Evolutionary conservation across 805 yeast genomes (phyloP), one percentile per base, ranked within the genome.

Genomic region (Yamadazyma philogaea): DNA sequence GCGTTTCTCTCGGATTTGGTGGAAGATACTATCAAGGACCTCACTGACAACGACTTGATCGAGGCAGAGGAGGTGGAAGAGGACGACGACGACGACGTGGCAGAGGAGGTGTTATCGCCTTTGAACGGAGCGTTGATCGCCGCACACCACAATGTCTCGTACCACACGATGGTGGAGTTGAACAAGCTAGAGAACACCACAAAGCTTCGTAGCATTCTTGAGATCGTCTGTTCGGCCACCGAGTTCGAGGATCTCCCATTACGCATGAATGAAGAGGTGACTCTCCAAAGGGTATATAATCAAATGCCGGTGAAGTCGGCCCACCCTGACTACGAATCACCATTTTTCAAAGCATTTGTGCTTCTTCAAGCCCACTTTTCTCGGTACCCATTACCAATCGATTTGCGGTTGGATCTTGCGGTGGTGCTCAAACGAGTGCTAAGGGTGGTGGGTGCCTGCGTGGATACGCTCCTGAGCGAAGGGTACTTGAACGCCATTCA

Each of bases 1-100:
- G 90, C 84, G 41, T 87, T 74, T 59, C 64, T 93, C 32, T 89
- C 97, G 0, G 96, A 89, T 36, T 57, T 88, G 10, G 84, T 91
- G 10, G 98, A 93, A 56, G 66, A 64, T 5, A 71, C 87, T 0
- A 55, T 91, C 48, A 72, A 71, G 24, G 95, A 87, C 16, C 67
- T 93, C 34, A 60, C 56, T 3, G 78, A 78, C 1, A 76, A 81
- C 0, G 78, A 78, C 24, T 55, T 90, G 44, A 71, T 93, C 34
- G 89, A 83, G 48, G 48, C 82, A 1, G 76, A 75, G 10, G 68
- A 67, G 5, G 72, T 64, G 7, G 67, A 61, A 11, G 65, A 56
- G 2, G 65, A 56, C 2, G 72, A 65, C 6, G 67, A 60, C 7
- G 65, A 56, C 1, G 68, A 59, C 1, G 69, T 58, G 3, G 71